A percentile compares a stretch with the other conserved stretches of the same genome.
phyloP scores from a whole-genome alignment of 2,329 filamentous ascomycete genomes.

The Magnaporthiopsis rhizophila region DNA sequence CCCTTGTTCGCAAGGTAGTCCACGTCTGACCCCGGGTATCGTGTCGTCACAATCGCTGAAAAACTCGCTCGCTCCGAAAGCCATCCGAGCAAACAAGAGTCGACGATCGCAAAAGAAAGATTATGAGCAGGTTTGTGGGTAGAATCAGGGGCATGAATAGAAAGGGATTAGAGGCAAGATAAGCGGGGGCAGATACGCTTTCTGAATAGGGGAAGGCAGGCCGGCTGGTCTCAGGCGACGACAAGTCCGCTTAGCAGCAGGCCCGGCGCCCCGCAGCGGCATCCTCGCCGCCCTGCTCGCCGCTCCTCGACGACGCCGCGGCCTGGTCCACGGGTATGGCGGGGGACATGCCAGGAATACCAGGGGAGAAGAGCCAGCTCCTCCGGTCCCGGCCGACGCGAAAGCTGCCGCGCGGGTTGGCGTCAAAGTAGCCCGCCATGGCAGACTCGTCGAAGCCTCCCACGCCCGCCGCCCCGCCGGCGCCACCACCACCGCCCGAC shows the following conservation, averaged over 20 bases:
- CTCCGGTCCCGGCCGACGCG: slow-evolving; percentile 48
- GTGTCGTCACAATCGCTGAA: not conserved
- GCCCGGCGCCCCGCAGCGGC: slow-evolving; percentile 3
- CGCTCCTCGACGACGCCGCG: slow-evolving; percentile 14
- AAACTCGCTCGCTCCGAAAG: not conserved
- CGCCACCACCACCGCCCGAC: slow-evolving; percentile 6
- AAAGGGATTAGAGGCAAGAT: too few relatives aligned
- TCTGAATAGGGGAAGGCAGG: not conserved
- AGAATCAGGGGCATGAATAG: too few relatives aligned
- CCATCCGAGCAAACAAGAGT: too few relatives aligned
- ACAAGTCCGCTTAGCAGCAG: slow-evolving; percentile 10
- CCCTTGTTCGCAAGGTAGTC: not conserved
- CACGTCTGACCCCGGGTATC: not conserved
- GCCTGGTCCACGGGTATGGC: slow-evolving; percentile 39
- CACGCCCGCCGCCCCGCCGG: slow-evolving; percentile 1
- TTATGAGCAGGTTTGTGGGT: not conserved
- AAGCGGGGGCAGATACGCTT: not conserved
- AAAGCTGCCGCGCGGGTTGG: slow-evolving; percentile 42
- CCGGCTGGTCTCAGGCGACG: not conserved
- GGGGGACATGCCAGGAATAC: slow-evolving; percentile 34
- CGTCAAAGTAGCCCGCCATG: slow-evolving; percentile 39
- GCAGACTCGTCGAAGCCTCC: slow-evolving; percentile 9
- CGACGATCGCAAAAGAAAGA: not conserved
- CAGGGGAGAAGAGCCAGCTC: slow-evolving; percentile 51
- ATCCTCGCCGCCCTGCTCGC: slow-evolving; percentile 7